Conservation (phyloP, 225 moss, liverwort and hornwort genomes). For the Anthoceros angustus region DNA sequence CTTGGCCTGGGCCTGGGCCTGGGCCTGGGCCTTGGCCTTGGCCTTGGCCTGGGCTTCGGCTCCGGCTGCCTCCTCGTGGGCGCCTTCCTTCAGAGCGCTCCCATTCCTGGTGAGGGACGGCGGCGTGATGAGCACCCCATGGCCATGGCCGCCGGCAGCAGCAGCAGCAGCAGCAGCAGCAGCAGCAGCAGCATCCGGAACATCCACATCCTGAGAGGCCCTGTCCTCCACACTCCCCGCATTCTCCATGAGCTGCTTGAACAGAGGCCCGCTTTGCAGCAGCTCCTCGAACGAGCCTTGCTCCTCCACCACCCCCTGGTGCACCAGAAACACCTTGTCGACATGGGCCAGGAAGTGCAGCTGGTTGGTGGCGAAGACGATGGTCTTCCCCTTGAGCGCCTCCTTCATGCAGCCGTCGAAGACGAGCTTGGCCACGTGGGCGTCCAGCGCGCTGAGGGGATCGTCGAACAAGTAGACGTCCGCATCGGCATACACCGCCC, state of each 20-base stretch:
- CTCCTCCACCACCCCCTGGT: not conserved
- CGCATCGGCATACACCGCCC: slow-evolving; percentile 75
- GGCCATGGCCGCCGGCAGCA: slow-evolving; percentile 9
- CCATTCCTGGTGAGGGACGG: slow-evolving; percentile 39
- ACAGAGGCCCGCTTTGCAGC: not conserved
- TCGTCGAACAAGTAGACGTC: slow-evolving; percentile 91
- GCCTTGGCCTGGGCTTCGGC: not conserved
- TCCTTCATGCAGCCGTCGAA: slow-evolving; percentile 74
- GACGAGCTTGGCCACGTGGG: slow-evolving; percentile 82
- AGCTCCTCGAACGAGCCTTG: slow-evolving; percentile 1
- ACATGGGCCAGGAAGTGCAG: slow-evolving; percentile 12
- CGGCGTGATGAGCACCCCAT: slow-evolving; percentile 11
- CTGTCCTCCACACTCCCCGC: slow-evolving; percentile 26
- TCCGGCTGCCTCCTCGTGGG: not conserved
- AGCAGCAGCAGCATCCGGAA: slow-evolving; percentile 5
- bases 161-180: slow-evolving; percentile 22
- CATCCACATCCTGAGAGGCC: slow-evolving; percentile 10
- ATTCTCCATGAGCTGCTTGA: not conserved
- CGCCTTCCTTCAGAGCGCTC: slow-evolving; percentile 24
- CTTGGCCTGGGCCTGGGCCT: slow-evolving; percentile 6
- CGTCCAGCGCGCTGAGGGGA: slow-evolving; percentile 87
- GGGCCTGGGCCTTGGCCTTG: not conserved
- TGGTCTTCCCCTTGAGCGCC: slow-evolving; percentile 43
- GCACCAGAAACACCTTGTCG: not conserved
- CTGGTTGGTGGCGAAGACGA: slow-evolving; percentile 83